phyloP scores from a whole-genome alignment of 371 early-diverging fungal genomes.

The Nosema granulosis region DNA sequence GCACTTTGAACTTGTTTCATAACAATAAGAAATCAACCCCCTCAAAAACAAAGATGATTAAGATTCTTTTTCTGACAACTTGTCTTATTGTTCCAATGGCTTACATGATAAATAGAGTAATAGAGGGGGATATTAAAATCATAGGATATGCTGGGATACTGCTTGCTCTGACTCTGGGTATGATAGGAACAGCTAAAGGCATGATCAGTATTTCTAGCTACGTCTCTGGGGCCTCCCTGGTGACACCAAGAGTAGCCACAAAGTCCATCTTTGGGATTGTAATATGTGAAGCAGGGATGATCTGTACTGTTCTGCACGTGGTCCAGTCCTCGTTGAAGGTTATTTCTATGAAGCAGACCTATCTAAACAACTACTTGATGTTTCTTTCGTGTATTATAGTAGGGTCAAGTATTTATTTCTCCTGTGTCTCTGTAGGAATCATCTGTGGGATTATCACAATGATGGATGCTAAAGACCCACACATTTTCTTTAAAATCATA shows the following conservation, averaged over 20 bases:
- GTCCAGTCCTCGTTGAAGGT: constrained; percentile 36
- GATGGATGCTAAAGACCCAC: constrained; percentile 63
- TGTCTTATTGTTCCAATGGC: not conserved
- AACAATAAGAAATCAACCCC: not conserved
- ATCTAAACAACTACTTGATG: constrained; percentile 35
- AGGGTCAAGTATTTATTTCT: constrained; percentile 58
- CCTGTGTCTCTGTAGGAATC: constrained; percentile 63
- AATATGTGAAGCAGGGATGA: constrained; percentile 67
- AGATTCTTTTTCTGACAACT: too few relatives aligned
- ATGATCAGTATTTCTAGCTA: constrained; percentile 60
- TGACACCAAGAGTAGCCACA: constrained; percentile 59
- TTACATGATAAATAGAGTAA: constrained; percentile 1
- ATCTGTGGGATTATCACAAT: constrained; percentile 64
- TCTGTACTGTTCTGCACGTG: constrained; percentile 57
- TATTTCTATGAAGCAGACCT: constrained; percentile 7
- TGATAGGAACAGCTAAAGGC: constrained; percentile 61
- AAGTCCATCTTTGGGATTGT: constrained; percentile 66
- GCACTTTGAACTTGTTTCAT: not conserved
- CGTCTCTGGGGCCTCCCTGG: constrained; percentile 63
- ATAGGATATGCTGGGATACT: constrained; percentile 60
- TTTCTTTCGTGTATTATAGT: constrained; percentile 62
- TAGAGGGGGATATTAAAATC: not conserved
- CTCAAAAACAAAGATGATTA: not conserved
- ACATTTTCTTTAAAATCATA: constrained; percentile 66
- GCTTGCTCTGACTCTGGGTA: constrained; percentile 59